Percentiles rank a stretch among this genome's conserved stretches.
These are phyloP conservation scores for Pinus albicaulis DNA, from an alignment of 75 land plant species.

Conservation along the genomic window DNA sequence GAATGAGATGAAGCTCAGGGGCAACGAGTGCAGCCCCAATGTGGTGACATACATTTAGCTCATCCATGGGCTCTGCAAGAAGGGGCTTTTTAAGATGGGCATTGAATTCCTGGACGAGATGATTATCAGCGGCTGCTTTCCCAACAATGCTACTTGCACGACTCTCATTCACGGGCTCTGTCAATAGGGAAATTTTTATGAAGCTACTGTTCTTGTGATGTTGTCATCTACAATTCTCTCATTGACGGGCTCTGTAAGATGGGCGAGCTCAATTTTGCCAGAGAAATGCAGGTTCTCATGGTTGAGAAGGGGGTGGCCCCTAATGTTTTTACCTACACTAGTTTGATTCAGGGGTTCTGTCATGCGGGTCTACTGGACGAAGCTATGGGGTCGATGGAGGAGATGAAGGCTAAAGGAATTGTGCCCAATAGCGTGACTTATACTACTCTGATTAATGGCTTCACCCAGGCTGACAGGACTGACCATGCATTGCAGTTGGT, in stretches of 20 bases:
- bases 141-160: conserved; percentile 25
- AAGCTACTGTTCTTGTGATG: conserved; percentile 14
- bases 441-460: conserved; percentile 27
- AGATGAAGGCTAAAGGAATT: conserved; percentile 18
- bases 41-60: conserved; percentile 24
- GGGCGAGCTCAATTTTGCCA: conserved; percentile 12
- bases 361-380: conserved; percentile 1
- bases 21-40: conserved; percentile 21
- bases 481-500: conserved; percentile 17
- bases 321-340: conserved; percentile 9
- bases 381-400: conserved; percentile 12
- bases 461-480: conserved; percentile 13
- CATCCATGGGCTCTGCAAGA: conserved; percentile 23
- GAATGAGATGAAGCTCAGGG: conserved; percentile 9
- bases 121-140: conserved; percentile 18
- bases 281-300: neutral
- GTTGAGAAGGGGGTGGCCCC: neutral
- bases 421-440: conserved; percentile 30
- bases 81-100: conserved; percentile 15
- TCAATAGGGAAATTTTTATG: conserved; percentile 11
- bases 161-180: conserved; percentile 25
- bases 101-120: conserved; percentile 23
- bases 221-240: conserved; percentile 7
- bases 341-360: conserved; percentile 15
- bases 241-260: conserved; percentile 13